Conservation (phyloP, 208 protist species). For the Crithidia sp. region DNA sequence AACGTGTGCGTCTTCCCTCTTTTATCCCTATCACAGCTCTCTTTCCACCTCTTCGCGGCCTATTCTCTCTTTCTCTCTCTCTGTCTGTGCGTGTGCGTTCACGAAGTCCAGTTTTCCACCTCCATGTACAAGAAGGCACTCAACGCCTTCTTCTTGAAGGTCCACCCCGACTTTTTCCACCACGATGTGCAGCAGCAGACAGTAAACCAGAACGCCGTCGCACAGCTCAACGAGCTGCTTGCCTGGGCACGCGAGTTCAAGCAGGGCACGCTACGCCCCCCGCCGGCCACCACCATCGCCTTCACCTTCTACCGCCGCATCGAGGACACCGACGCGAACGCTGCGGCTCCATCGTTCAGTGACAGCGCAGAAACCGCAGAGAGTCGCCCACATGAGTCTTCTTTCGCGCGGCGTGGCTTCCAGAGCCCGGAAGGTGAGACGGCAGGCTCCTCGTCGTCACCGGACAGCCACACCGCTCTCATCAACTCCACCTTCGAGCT, state of each 20-base stretch:
- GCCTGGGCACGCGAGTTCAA: conserved; percentile 91
- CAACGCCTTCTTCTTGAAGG: conserved; percentile 91
- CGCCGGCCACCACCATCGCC: conserved; percentile 72
- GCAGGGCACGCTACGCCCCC: conserved; percentile 65
- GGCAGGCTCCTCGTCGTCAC: conserved; percentile 8
- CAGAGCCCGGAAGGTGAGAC: conserved; percentile 6
- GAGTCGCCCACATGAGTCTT: conserved; percentile 17
- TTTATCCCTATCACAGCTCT: too few species aligned
- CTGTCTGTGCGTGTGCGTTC: too few species aligned
- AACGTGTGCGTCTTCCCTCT: too few species aligned
- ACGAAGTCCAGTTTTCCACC: too few species aligned
- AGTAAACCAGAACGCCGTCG: conserved; percentile 86
- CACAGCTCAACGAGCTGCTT: conserved; percentile 91
- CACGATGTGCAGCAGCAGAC: conserved; percentile 76
- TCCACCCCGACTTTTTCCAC: conserved; percentile 93
- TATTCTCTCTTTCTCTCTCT: conserved; percentile 16
- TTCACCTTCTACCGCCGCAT: conserved; percentile 86
- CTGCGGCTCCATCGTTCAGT: too few species aligned
- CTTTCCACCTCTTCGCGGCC: too few species aligned
- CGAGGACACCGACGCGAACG: conserved; percentile 35
- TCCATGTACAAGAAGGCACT: conserved; percentile 93
- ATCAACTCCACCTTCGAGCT: conserved; percentile 86
- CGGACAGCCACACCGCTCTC: conserved; percentile 7
- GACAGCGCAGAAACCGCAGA: too few species aligned
- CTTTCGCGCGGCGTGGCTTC: conserved; percentile 24